These are phyloP conservation scores for Castanea sativa DNA, from an alignment of 306 rosid genomes.

Conservation along the genomic window DNA sequence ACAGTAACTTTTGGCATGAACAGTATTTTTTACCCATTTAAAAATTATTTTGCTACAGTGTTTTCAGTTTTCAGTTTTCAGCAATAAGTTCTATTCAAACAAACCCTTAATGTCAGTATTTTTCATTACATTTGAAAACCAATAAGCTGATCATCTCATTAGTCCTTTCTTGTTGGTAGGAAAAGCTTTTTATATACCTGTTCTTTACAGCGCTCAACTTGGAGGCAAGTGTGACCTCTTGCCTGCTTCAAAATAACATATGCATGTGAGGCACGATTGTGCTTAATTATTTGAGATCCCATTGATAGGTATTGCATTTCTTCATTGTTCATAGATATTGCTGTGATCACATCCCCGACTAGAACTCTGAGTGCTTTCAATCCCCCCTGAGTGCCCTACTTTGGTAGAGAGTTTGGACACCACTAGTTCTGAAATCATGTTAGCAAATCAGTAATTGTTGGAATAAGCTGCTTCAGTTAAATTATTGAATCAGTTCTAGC, in stretches of 20 bases:
- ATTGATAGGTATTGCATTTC: slow-evolving; percentile 5
- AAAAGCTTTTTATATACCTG: not conserved
- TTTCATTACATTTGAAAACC: not conserved
- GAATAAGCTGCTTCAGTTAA: not conserved
- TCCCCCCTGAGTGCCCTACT: slow-evolving; percentile 6
- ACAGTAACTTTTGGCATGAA: no score
- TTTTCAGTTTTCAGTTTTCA: no score
- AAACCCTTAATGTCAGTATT: not conserved
- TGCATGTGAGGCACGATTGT: not conserved
- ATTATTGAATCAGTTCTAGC: not conserved
- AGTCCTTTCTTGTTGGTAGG: not conserved
- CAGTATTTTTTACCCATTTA: no score
- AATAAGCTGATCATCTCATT: not conserved
- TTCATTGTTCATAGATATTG: not conserved
- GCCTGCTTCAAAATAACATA: not conserved
- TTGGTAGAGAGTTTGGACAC: slow-evolving; percentile 1
- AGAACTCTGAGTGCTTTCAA: slow-evolving; percentile 3
- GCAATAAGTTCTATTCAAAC: no score
- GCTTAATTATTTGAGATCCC: slow-evolving; percentile 3
- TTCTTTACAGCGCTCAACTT: slow-evolving; percentile 6
- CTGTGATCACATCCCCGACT: slow-evolving; percentile 1
- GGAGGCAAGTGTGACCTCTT: not conserved
- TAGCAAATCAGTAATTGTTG: not conserved
- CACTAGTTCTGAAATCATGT: not conserved
- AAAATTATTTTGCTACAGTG: no score